Percentiles rank a stretch among this genome's conserved stretches.
Conservation (phyloP, 495 filamentous ascomycete genomes). For the Aspergillus sclerotiicarbonarius region DNA sequence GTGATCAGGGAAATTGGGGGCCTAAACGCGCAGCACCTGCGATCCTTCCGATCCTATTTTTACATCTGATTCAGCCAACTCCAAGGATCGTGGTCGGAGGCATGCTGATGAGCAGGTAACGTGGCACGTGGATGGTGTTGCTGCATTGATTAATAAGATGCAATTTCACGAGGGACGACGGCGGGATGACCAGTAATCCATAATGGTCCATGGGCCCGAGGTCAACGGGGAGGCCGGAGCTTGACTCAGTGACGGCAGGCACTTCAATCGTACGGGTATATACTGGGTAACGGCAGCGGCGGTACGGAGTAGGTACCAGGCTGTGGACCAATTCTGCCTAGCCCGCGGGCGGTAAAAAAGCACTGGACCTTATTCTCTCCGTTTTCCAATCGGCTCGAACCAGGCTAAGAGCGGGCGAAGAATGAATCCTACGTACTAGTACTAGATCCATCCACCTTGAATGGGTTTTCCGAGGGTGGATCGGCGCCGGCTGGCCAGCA, state of each 20-base stretch:
- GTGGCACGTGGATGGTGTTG: not conserved
- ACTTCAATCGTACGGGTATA: no score
- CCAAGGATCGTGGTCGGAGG: not conserved
- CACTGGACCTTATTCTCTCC: not conserved
- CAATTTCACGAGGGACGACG: not conserved
- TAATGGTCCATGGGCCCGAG: not conserved
- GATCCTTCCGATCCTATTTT: not conserved
- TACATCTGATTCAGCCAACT: not conserved
- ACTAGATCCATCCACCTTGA: no score
- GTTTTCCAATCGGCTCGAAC: slow-evolving; percentile 8
- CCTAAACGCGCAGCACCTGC: not conserved
- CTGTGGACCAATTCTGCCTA: not conserved
- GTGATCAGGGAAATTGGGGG: not conserved
- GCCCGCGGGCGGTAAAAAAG: no score
- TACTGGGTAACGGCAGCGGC: not conserved
- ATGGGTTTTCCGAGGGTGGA: slow-evolving; percentile 6
- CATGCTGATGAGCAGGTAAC: not conserved
- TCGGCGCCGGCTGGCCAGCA: not conserved
- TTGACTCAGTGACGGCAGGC: not conserved
- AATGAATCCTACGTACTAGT: no score
- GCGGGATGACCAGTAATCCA: not conserved
- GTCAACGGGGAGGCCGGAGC: not conserved
- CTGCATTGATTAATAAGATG: not conserved
- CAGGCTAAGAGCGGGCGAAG: slow-evolving; percentile 10
- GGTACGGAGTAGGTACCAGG: not conserved